A percentile compares a stretch with the other conserved stretches of the same genome.
phyloP scores from a whole-genome alignment of 129 eudicot species.

The Artemisia annua region DNA sequence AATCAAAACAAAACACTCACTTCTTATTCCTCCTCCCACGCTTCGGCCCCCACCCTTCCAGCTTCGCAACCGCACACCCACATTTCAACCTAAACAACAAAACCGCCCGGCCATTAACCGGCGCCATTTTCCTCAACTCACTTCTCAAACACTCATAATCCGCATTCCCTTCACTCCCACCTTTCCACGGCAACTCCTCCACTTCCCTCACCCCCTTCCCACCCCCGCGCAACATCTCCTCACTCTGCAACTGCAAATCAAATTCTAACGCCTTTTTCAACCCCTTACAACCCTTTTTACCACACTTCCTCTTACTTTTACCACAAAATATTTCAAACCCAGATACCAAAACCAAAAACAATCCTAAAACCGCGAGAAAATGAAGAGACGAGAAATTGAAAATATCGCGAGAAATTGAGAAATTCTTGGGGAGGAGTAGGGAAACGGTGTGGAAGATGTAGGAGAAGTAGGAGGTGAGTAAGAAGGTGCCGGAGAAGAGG shows the following conservation, averaged over 20 bases:
- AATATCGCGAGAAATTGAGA: conserved; percentile 33
- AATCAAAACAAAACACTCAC: conserved; percentile 60
- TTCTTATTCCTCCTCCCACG: conserved; percentile 68
- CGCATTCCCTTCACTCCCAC: conserved; percentile 64
- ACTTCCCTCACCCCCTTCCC: conserved; percentile 48
- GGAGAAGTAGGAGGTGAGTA: conserved; percentile 70
- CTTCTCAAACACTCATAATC: conserved; percentile 85
- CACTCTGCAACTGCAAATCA: conserved; percentile 86
- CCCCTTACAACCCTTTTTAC: conserved; percentile 60
- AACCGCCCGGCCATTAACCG: conserved; percentile 81
- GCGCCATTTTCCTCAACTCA: conserved; percentile 96
- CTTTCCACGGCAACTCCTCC: conserved; percentile 88
- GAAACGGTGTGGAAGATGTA: conserved; percentile 71
- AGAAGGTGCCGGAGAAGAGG: conserved; percentile 76
- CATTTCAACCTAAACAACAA: conserved; percentile 69
- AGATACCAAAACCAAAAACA: conserved; percentile 29
- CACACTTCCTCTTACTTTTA: conserved; percentile 57
- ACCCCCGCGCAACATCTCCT: conserved; percentile 53
- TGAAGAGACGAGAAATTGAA: conserved; percentile 30
- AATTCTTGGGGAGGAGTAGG: conserved; percentile 52
- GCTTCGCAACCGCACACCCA: conserved; percentile 83
- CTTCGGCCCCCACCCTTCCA: conserved; percentile 81
- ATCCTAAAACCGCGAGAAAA: conserved; percentile 32
- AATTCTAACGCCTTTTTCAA: conserved; percentile 80
- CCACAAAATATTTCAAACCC: conserved; percentile 56